Base-by-base conservation (phyloP, 163 green algal species). In the Prototheca wickerhamii region DNA sequence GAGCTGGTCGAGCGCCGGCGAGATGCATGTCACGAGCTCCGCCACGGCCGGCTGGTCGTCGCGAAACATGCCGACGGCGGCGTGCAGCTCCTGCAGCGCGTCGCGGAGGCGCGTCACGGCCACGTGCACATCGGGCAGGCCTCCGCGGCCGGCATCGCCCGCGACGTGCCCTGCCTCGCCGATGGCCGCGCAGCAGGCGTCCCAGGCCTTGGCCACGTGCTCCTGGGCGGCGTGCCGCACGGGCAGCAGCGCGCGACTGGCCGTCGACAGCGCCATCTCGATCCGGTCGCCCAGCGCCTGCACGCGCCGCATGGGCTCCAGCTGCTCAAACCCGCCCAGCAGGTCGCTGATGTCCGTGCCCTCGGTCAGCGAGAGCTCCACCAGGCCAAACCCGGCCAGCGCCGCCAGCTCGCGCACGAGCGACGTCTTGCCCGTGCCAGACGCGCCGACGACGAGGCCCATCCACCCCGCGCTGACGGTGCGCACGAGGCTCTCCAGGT, bases 291-390 rank as follows among this genome's bases (percentile, higher is more conserved):
- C 68, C 64, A 76, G 65, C 53, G 60, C 37, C 31, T 51, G 30
- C 8, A 58, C 29, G 6, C 12, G 6, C 28, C 52, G 52, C 28
- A 20, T 34, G 10, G 52, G 52, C 49, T 91, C 84, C 67, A 88
- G 53, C 75, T 98, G 93, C 76, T 98, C 94, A 79, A 98, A 98
- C 35, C 86, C 87, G 35, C 93, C 93, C 69, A 99, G 86, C 59
- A 98, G 78, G 67, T 99, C 93, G 10, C 72, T 84, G 2, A 89
- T 97, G 82, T 99, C 93, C 3, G 87, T 95, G 20, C 82, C 86
- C 23, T 63, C 68, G 21, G 86, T 95, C 20, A 99, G 80, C 12
- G 81, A 65, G 0, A 96, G 70, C 79, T 97, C 91, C 33, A 86
- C 65, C 68, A 98, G 82, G 4, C 34, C 35, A 29, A 70, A 64